Evolutionary conservation across 305 asterid species (phyloP).

Genomic region (Fraxinus ornus): DNA sequence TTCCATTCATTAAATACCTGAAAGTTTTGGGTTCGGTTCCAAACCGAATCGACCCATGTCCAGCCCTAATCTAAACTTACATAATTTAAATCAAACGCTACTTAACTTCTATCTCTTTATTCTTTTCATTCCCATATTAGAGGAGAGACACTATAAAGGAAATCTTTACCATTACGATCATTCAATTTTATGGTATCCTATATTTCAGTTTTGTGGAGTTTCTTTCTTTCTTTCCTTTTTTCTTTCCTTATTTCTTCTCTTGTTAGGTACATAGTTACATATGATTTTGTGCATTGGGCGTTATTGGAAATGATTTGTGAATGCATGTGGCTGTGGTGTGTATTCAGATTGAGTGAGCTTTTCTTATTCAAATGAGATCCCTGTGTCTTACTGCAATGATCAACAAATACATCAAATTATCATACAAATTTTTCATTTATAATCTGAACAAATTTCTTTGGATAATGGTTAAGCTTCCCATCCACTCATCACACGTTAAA

Average conservation of each 20-base stretch:
- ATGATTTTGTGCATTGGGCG: neutral
- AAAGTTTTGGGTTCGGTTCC: too few relatives aligned
- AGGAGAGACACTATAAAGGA: neutral
- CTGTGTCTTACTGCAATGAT: neutral
- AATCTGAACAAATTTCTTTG: neutral
- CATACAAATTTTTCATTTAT: neutral
- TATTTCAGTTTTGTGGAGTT: neutral
- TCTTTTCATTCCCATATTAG: neutral
- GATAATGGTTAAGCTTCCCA: neutral
- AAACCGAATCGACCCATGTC: too few relatives aligned
- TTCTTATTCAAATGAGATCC: conserved; percentile 4
- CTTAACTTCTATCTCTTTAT: neutral
- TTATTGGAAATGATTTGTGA: neutral
- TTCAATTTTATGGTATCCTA: neutral
- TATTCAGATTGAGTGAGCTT: neutral
- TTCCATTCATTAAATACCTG: too few relatives aligned
- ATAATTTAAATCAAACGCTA: neutral
- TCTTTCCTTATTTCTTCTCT: neutral
- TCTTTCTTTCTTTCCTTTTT: neutral
- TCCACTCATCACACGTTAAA: neutral
- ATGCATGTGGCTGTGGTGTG: neutral
- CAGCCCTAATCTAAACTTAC: neutral
- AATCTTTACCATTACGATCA: neutral
- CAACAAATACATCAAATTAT: neutral
- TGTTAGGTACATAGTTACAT: neutral